phyloP scores from a whole-genome alignment of 2,329 filamentous ascomycete genomes.

The Aspergillus spinulosporus region DNA sequence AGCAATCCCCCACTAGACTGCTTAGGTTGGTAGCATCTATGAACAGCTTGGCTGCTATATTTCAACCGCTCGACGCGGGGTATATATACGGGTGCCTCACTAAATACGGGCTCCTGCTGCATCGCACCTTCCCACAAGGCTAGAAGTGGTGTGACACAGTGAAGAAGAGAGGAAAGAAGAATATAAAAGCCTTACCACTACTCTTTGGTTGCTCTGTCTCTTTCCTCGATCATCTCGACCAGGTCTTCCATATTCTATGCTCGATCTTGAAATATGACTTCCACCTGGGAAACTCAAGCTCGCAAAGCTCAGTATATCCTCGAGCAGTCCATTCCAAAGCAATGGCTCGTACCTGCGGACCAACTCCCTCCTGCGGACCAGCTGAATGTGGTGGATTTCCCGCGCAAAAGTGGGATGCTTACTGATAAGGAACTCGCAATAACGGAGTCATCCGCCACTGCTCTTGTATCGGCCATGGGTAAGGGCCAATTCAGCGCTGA shows the following conservation, averaged over 20 bases:
- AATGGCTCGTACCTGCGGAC: slow-evolving; percentile 36
- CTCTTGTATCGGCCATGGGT: background rate
- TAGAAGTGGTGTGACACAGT: background rate
- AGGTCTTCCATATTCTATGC: background rate
- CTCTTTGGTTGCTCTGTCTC: background rate
- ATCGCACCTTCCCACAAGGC: background rate
- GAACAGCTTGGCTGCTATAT: background rate
- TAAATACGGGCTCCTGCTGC: background rate
- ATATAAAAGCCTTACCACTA: background rate
- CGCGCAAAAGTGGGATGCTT: slow-evolving; percentile 50
- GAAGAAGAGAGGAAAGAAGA: background rate
- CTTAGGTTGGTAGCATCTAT: background rate
- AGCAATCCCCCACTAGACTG: background rate
- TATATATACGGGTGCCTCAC: background rate
- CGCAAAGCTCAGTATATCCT: slow-evolving; percentile 37
- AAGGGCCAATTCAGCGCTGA: background rate
- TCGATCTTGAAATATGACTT: slow-evolving; percentile 20
- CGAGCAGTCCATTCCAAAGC: slow-evolving; percentile 34
- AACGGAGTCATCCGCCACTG: background rate
- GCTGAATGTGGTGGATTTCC: slow-evolving; percentile 34
- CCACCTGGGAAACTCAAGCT: slow-evolving; percentile 35
- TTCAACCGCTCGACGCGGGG: background rate
- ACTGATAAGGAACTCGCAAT: slow-evolving; percentile 28
- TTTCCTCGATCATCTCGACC: background rate
- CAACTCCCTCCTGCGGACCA: slow-evolving; percentile 30